Conservation (phyloP, 192 early-diverging fungal genomes). For the Coemansia interrupta region DNA sequence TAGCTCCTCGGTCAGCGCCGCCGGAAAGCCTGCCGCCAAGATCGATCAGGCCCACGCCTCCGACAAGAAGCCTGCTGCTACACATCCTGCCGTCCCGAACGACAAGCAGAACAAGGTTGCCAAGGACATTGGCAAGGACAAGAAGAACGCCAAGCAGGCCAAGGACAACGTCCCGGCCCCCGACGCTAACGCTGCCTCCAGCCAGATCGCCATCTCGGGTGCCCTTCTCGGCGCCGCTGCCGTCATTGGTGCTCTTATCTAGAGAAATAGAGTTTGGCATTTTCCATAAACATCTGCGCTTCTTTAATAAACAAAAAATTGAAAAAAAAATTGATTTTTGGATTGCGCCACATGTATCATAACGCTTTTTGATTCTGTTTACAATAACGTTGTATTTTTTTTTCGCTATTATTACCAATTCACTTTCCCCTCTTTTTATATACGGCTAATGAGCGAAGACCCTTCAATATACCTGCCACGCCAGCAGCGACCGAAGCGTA, state of each 20-base stretch:
- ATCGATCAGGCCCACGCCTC: conserved; percentile 14
- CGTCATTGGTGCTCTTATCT: conserved; percentile 35
- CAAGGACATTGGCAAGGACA: conserved; percentile 21
- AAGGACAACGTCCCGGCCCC: conserved; percentile 25
- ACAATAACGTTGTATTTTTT: conserved; percentile 2
- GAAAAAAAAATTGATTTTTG: background rate
- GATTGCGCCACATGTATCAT: background rate
- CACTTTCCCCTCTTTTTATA: background rate
- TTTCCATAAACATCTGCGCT: background rate
- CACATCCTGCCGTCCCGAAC: background rate
- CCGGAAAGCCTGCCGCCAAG: conserved; percentile 3
- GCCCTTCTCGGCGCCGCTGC: conserved; percentile 41
- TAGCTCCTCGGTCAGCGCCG: conserved; percentile 2
- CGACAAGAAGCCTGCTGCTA: conserved; percentile 13
- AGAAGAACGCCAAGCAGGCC: conserved; percentile 23
- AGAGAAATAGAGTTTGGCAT: background rate
- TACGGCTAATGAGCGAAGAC: conserved; percentile 27
- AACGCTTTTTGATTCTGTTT: conserved; percentile 1
- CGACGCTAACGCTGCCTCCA: conserved; percentile 34
- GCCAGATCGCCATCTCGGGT: conserved; percentile 38
- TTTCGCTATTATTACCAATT: conserved; percentile 10
- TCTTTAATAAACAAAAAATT: background rate
- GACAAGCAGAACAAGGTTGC: conserved; percentile 11
- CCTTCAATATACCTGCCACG: conserved; percentile 44
- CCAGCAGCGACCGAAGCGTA: conserved; percentile 26